Evolutionary conservation across 805 yeast genomes (phyloP), one percentile per base, ranked within the genome.

Genomic region (Sugiyamaella lignohabitans): DNA sequence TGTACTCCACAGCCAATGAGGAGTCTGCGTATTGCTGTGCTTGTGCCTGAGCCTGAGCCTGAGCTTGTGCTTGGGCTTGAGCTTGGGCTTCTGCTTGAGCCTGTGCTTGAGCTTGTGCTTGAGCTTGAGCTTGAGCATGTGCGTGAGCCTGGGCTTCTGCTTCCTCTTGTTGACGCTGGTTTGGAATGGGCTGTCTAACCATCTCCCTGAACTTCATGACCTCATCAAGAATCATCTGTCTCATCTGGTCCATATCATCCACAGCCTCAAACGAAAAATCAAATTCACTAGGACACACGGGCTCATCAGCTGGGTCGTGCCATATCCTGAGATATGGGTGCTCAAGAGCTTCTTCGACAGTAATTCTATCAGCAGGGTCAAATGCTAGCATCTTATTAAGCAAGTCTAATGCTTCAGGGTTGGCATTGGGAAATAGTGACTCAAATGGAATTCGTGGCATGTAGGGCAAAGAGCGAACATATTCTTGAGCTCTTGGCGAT

Each of bases 251-350:
- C 61, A 87, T 73, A 53, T 87, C 96, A 54, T 86, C 87, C 16
- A 82, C 83, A 14, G 76, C 82, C 69, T 89, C 97, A 63, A 89
- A 89, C 4, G 85, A 72, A 62, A 89, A 89, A 60, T 89, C 95
- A 63, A 89, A 89, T 57, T 84, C 84, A 1, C 77, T 72, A 40
- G 79, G 77, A 62, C 96, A 87, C 42, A 75, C 81, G 5, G 72
- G 72, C 66, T 93, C 98, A 62, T 93, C 98, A 24, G 77, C 75
- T 4, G 96, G 93, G 64, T 88, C 96, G 61, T 87, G 97, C 89
- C 96, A 93, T 27, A 85, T 76, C 40, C 80, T 73, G 46, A 93
- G 67, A 62, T 91, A 93, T 5, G 96, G 96, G 66, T 93, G 98
- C 50, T 72, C 74, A 43, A 93, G 70, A 0, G 98, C 97, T 56